Conservation (phyloP, 169 alveolate genomes). For the Plasmodium sp. region DNA sequence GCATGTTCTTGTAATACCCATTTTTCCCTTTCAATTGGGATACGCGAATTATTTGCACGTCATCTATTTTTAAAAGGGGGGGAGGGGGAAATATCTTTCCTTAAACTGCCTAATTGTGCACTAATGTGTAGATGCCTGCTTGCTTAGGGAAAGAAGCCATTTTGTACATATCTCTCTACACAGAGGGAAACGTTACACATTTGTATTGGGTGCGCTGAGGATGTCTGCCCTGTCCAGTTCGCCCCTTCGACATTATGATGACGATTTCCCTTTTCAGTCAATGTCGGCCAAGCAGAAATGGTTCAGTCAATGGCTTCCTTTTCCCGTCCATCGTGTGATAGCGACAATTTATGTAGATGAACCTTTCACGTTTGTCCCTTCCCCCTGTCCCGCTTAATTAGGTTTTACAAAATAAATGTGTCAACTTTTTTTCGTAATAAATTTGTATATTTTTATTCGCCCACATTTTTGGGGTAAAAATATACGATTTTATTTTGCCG, state of each 20-base stretch:
- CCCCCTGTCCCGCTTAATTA: neutral
- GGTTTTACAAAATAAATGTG: neutral
- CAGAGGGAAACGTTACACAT: neutral
- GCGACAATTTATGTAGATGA: neutral
- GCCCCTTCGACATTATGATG: neutral
- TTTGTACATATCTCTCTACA: neutral
- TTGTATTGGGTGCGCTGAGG: neutral
- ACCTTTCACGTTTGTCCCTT: neutral
- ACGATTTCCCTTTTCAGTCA: neutral
- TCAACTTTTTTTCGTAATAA: neutral
- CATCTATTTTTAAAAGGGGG: neutral
- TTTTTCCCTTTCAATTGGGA: neutral
- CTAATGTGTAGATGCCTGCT: neutral
- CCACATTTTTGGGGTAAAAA: neutral
- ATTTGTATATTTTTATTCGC: neutral
- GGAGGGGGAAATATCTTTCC: neutral
- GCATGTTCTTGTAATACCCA: neutral
- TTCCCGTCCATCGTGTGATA: neutral
- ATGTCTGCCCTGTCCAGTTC: neutral
- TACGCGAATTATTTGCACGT: neutral
- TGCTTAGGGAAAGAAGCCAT: neutral
- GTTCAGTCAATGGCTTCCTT: neutral
- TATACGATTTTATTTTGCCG: neutral
- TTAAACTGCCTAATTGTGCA: neutral
- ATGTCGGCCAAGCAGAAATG: neutral